Conservation (phyloP, 768 basidiomycete species). For the Leccinum fibrillosum region DNA sequence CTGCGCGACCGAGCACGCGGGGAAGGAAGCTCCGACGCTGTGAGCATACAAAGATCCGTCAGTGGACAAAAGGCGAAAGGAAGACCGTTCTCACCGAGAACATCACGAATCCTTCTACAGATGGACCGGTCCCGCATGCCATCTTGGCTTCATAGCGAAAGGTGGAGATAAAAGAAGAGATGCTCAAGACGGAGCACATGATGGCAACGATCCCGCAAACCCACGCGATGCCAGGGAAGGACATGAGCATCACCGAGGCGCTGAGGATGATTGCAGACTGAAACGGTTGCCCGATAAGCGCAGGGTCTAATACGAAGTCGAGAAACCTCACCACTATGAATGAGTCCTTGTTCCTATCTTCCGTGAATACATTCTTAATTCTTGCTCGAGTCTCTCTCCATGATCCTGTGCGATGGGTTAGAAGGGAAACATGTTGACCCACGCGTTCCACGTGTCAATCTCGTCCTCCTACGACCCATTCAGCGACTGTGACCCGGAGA, state of each 20-base stretch:
- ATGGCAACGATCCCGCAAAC: slow-evolving; percentile 65
- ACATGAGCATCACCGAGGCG: slow-evolving; percentile 69
- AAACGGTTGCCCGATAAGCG: slow-evolving; percentile 1
- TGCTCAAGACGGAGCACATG: slow-evolving; percentile 18
- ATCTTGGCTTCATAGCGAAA: slow-evolving; percentile 64
- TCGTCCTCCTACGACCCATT: slow-evolving; percentile 62
- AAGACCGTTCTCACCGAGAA: slow-evolving; percentile 37
- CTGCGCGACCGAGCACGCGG: too few species aligned
- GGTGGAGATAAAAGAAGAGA: slow-evolving; percentile 25
- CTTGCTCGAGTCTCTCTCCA: slow-evolving; percentile 49
- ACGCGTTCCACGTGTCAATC: slow-evolving; percentile 80
- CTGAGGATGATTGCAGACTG: slow-evolving; percentile 81
- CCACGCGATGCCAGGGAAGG: slow-evolving; percentile 67
- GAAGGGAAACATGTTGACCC: background rate
- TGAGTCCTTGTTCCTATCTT: slow-evolving; percentile 58
- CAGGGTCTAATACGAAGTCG: background rate
- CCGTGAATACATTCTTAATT: slow-evolving; percentile 43
- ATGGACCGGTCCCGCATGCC: slow-evolving; percentile 44
- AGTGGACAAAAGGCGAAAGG: background rate
- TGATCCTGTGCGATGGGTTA: slow-evolving; percentile 45
- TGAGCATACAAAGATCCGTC: background rate
- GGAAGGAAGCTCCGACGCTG: too few species aligned
- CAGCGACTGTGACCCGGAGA: background rate
- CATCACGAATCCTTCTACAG: slow-evolving; percentile 54
- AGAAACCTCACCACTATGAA: slow-evolving; percentile 54